Conservation (phyloP, 805 yeast species). For the Saturnispora galanensis region DNA sequence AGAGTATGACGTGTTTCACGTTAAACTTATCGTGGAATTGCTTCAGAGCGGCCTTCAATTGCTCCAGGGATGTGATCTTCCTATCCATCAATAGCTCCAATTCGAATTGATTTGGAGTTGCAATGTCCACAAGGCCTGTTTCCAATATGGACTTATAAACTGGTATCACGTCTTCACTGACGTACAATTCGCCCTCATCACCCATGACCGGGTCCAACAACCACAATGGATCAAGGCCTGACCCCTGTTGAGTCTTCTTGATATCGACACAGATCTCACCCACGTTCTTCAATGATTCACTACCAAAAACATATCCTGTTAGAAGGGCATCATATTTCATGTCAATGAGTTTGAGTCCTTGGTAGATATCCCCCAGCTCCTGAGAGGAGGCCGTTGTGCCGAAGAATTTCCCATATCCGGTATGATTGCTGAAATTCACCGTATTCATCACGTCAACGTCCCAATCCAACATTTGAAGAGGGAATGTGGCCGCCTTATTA, state of each 20-base stretch:
- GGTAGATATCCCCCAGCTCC: constrained; percentile 30
- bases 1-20: constrained; percentile 54
- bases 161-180: constrained; percentile 48
- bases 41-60: constrained; percentile 37
- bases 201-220: constrained; percentile 76
- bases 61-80: constrained; percentile 31
- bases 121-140: constrained; percentile 47
- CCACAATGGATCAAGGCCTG: constrained; percentile 30
- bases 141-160: constrained; percentile 40
- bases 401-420: constrained; percentile 51
- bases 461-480: constrained; percentile 58
- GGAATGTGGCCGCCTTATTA: constrained; percentile 56
- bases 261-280: constrained; percentile 29
- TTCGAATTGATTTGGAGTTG: constrained; percentile 91
- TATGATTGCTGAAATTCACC: constrained; percentile 59
- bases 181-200: constrained; percentile 64
- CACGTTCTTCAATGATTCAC: constrained; percentile 35
- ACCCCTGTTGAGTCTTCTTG: constrained; percentile 26
- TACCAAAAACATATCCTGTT: constrained; percentile 63
- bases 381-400: constrained; percentile 38
- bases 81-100: constrained; percentile 48
- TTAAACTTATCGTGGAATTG: constrained; percentile 38
- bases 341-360: constrained; percentile 28
- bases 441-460: constrained; percentile 59
- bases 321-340: constrained; percentile 44